Evolutionary conservation across 2,329 filamentous ascomycete genomes (phyloP).

Genomic region (Alternaria viburni): DNA sequence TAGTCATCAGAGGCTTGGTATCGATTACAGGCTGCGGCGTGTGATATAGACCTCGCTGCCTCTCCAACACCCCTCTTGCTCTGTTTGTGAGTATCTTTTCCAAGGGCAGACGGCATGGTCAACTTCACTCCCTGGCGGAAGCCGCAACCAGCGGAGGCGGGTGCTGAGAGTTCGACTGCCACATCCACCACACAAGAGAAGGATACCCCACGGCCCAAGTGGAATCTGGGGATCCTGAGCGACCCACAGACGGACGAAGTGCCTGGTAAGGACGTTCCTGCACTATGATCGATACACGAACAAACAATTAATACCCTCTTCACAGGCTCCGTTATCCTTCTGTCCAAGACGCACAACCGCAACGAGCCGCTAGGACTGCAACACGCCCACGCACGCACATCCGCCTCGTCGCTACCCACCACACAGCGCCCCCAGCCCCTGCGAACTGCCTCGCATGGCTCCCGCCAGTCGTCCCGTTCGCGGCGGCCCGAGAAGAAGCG

Average conservation of each 20-base stretch:
- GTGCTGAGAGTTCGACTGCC: slow-evolving; percentile 3
- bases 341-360: slow-evolving; percentile 61
- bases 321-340: slow-evolving; percentile 65
- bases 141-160: slow-evolving; percentile 8
- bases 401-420: slow-evolving; percentile 59
- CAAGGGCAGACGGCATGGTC: slow-evolving; percentile 18
- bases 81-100: not conserved
- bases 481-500: slow-evolving; percentile 66
- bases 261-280: slow-evolving; percentile 65
- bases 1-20: slow-evolving; percentile 7
- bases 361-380: slow-evolving; percentile 68
- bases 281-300: not conserved
- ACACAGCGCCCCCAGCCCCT: slow-evolving; percentile 28
- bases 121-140: slow-evolving; percentile 25
- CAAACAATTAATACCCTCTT: not conserved
- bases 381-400: slow-evolving; percentile 67
- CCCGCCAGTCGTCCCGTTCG: slow-evolving; percentile 31
- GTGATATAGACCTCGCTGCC: not conserved
- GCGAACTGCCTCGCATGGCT: slow-evolving; percentile 21
- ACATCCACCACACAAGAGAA: slow-evolving; percentile 9
- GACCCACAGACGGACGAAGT: slow-evolving; percentile 84
- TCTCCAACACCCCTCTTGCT: not conserved
- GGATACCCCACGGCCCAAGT: slow-evolving; percentile 33
- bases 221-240: slow-evolving; percentile 80
- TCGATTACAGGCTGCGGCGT: not conserved